Evolutionary conservation across 179 eudicot genomes (phyloP), one percentile per base, ranked within the genome.

Genomic region (Gypsophila paniculata): DNA sequence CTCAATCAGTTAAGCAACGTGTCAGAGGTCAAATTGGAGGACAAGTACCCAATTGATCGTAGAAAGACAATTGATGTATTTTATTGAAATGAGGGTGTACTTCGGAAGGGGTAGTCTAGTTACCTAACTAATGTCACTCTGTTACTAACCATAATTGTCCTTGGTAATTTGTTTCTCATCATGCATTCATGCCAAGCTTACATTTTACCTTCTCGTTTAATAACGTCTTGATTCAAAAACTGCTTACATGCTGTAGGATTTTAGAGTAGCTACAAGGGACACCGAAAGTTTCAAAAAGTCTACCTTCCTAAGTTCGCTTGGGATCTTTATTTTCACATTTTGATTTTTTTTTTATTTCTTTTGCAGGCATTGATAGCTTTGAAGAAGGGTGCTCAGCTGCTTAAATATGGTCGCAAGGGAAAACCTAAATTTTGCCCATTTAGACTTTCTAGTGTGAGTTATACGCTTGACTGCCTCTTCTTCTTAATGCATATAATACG

Each of bases 341-440:
- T 21, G 46, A 44, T 46, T 53, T 74, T 14, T 12, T 5, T 6
- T 42, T 42, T 42, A 6, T 42, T 42, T 42, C 65, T 70, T 77
- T 73, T 83, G 79, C 88, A 93, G 98, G 89, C 91, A 65, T 79
- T 93, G 81, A 76, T 91, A 78, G 88, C 94, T 83, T 79, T 93
- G 76, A 93, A 93, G 90, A 93, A 93, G 79, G 98, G 98, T 75
- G 77, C 97, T 70, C 98, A 93, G 70, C 79, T 93, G 73, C 94
- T 93, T 58, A 93, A 93, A 82, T 93, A 91, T 88, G 98, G 98
- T 76, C 97, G 97, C 48, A 93, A 93, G 77, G 98, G 98, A 65
- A 91, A 89, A 80, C 98, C 98, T 48, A 93, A 93, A 71, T 86
- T 86, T 86, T 93, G 85, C 73, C 97, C 93, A 19, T 89, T 93